Evolutionary conservation across 805 yeast species (phyloP), one percentile per base, ranked within the genome.

Genomic region (Zygosaccharomyces bailii): DNA sequence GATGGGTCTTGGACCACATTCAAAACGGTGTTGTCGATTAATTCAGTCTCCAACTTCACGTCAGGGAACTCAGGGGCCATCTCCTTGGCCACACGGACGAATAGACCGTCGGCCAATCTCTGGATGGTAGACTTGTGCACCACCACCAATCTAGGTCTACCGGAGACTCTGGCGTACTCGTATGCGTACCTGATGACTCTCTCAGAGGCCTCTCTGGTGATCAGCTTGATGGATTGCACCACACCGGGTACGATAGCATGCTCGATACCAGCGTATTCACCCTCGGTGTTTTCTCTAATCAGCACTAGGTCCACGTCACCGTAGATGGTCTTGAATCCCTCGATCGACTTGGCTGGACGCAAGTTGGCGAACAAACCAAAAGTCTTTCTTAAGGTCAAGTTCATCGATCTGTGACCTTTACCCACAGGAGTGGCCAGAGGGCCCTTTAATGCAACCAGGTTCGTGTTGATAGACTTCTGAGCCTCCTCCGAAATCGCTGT

Each of bases 261-360:
- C 78, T 93, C 99, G 60, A 93, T 90, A 74, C 99, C 99, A 24
- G 97, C 90, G 76, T 91, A 91, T 74, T 91, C 99, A 77, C 99
- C 99, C 73, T 93, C 98, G 55, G 99, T 91, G 82, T 93, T 93
- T 76, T 93, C 99, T 80, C 99, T 89, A 69, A 93, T 90, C 61
- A 93, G 76, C 29, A 91, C 96, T 53, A 96, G 84, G 73, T 93
- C 95, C 53, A 93, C 98, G 67, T 86, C 78, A 56, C 74, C 75
- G 53, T 71, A 71, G 23, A 73, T 95, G 50, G 98, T 93, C 70
- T 89, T 78, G 81, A 79, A 90, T 65, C 99, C 99, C 51, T 79
- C 85, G 56, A 93, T 80, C 49, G 95, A 85, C 72, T 86, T 86
- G 70, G 97, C 93, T 44, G 97, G 98, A 75, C 97, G 86, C 46